These are phyloP conservation scores for Clathrus columnatus DNA, from an alignment of 768 basidiomycete genomes.

Conservation along the genomic window DNA sequence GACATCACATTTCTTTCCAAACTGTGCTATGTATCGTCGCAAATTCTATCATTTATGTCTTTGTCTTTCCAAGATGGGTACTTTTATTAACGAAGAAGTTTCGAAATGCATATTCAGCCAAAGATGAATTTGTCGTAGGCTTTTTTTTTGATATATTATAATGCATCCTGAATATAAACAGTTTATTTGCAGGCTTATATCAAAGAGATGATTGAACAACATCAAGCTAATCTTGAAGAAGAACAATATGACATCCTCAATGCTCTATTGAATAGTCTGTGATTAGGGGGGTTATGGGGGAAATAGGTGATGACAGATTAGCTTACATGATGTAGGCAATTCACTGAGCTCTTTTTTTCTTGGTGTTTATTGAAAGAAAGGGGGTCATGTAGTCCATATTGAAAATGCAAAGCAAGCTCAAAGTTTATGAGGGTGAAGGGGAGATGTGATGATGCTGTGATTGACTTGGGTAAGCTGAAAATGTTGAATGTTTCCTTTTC, in stretches of 20 bases:
- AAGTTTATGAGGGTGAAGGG: too few species aligned
- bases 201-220: constrained; percentile 43
- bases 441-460: too few species aligned
- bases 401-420: too few species aligned
- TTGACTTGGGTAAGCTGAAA: too few species aligned
- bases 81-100: constrained; percentile 28
- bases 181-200: constrained; percentile 36
- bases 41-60: constrained; percentile 27
- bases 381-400: too few species aligned
- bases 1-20: constrained; percentile 42
- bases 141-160: background rate
- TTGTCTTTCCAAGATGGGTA: constrained; percentile 33
- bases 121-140: constrained; percentile 23
- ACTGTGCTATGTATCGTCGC: constrained; percentile 38
- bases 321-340: too few species aligned
- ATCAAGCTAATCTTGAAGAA: constrained; percentile 26
- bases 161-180: background rate
- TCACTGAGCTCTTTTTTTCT: too few species aligned
- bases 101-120: constrained; percentile 18
- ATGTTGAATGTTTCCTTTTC: too few species aligned
- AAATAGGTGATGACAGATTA: too few species aligned
- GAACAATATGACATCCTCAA: constrained; percentile 44
- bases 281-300: too few species aligned
- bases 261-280: constrained; percentile 41
- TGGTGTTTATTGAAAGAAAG: too few species aligned